Evolutionary conservation across 176 grass and related monocot genomes (phyloP), one percentile per base, ranked within the genome.

Genomic region (Bolboschoenus planiculmis): DNA sequence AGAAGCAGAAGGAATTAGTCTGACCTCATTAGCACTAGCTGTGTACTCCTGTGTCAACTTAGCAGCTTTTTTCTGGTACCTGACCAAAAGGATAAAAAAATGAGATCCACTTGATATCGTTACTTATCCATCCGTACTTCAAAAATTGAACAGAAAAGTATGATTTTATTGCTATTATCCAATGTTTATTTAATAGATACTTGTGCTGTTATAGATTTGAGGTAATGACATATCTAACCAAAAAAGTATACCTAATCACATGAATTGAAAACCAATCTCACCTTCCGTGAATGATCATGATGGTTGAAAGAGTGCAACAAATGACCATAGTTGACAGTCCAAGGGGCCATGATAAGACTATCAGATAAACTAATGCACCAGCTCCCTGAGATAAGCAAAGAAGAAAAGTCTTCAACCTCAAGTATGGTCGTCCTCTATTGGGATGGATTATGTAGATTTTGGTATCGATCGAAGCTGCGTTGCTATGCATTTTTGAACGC

Each of bases 291-390:
- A 95, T 47, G 30, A 98, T 82, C 96, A 98, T 91, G 79, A 98
- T 93, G 78, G 84, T 78, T 8, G 89, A 90, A 59, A 98, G 86
- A 53, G 90, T 90, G 36, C 80, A 86, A 84, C 96, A 98, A 66
- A 92, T 93, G 56, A 91, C 71, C 88, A 98, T 60, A 66, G 96
- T 95, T 21, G 87, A 98, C 79, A 91, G 83, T 53, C 91, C 92
- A 90, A 99, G 96, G 78, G 92, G 96, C 96, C 96, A 95, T 51
- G 96, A 99, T 84, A 99, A 90, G 76, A 99, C 58, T 78, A 95
- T 83, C 80, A 99, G 88, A 86, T 99, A 99, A 84, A 95, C 89
- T 42, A 99, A 88, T 80, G 96, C 90, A 79, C 96, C 96, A 87
- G 81, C 76, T 83, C 92, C 96, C 96, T 99, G 90, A 51, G 13